A percentile compares a stretch with the other conserved stretches of the same genome.
phyloP scores from a whole-genome alignment of 2,329 filamentous ascomycete species.

The Ampelomyces quisqualis region DNA sequence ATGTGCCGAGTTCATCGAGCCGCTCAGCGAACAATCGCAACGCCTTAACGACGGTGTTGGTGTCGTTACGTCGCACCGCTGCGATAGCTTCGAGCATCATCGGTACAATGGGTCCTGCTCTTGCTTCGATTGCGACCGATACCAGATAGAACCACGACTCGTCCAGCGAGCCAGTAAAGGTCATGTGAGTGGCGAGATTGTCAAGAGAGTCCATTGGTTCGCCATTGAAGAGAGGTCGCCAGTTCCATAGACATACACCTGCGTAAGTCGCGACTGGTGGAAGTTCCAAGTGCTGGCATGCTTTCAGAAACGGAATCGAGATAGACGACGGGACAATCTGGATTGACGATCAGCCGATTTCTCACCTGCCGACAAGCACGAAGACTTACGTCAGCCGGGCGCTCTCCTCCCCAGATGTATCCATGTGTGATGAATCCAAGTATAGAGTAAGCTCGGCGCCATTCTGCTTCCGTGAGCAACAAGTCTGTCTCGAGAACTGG shows the following conservation, averaged over 20 bases:
- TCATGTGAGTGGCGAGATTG: conserved; percentile 83
- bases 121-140: conserved; percentile 91
- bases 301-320: conserved; percentile 75
- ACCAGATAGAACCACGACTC: conserved; percentile 99
- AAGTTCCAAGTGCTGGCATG: conserved; percentile 77
- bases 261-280: conserved; percentile 94
- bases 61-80: conserved; percentile 72
- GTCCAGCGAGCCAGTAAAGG: conserved; percentile 90
- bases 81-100: conserved; percentile 86
- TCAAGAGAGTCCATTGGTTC: conserved; percentile 80
- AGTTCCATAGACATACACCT: conserved; percentile 92
- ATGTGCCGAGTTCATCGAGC: conserved; percentile 75
- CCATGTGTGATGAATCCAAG: conserved; percentile 78
- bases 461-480: conserved; percentile 82
- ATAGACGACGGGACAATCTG: conserved; percentile 74
- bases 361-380: no score
- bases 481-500: conserved; percentile 80
- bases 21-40: conserved; percentile 83
- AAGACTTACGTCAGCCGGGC: conserved; percentile 65
- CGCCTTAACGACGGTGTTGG: conserved; percentile 69
- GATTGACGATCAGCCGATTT: no score
- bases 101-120: conserved; percentile 81
- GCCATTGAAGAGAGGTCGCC: conserved; percentile 82
- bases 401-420: conserved; percentile 85
- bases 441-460: conserved; percentile 81